Evolutionary conservation across 768 basidiomycete genomes (phyloP).

Genomic region (Gelatoporia subvermispora): DNA sequence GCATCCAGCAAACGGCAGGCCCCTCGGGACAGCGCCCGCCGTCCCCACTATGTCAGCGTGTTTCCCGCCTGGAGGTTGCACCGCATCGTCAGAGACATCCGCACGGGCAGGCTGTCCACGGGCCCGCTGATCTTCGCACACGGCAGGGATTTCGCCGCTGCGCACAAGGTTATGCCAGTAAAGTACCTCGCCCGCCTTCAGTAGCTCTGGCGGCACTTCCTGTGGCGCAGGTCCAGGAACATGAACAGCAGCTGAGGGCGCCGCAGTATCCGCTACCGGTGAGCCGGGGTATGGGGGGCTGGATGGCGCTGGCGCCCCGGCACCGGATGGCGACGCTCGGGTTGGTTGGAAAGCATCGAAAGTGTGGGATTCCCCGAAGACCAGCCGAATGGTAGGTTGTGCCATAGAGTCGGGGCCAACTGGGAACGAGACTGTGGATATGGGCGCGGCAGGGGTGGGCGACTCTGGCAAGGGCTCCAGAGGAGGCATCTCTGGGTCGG

Average conservation of each 20-base stretch:
- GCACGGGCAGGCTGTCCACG: slow-evolving; percentile 16
- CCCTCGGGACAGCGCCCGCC: not conserved
- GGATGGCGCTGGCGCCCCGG: not conserved
- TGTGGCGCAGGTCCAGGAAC: slow-evolving; percentile 32
- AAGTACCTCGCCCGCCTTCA: slow-evolving; percentile 54
- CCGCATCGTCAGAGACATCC: not conserved
- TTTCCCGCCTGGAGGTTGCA: not conserved
- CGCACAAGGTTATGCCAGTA: slow-evolving; percentile 75
- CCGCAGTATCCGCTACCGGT: slow-evolving; percentile 17
- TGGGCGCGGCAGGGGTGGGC: not conserved
- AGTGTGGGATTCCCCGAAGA: too few relatives aligned
- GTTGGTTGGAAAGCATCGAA: too few relatives aligned
- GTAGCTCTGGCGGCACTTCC: slow-evolving; percentile 23
- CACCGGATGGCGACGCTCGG: not conserved
- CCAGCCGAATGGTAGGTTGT: too few relatives aligned
- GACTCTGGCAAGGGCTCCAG: not conserved
- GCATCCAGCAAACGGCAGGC: not conserved
- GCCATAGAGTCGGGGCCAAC: slow-evolving; percentile 5
- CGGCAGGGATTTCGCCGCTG: slow-evolving; percentile 69
- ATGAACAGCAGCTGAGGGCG: not conserved
- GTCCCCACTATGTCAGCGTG: not conserved
- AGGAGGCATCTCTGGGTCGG: not conserved
- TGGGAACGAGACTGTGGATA: not conserved
- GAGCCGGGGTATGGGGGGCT: not conserved
- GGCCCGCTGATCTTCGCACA: slow-evolving; percentile 58